Conservation (phyloP, 2,329 filamentous ascomycete species). For the Hymenotorrendiella dingleyae region DNA sequence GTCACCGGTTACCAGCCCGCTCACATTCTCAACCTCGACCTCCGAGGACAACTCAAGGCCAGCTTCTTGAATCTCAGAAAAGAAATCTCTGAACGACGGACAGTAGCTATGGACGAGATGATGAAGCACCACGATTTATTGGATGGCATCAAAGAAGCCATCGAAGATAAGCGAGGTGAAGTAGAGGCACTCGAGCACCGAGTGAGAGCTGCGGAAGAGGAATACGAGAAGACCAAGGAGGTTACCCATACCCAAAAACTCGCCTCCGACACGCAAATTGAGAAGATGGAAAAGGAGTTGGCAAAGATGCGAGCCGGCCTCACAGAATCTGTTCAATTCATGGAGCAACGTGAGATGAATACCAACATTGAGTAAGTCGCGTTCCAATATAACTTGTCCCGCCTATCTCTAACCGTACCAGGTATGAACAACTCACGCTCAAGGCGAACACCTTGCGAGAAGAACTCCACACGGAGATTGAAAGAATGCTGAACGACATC, state of each 20-base stretch:
- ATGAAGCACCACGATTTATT: conserved; percentile 92
- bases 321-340: conserved; percentile 78
- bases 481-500: conserved; percentile 91
- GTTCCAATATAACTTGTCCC: neutral
- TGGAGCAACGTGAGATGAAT: conserved; percentile 95
- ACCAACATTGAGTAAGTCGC: conserved; percentile 79
- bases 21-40: conserved; percentile 82
- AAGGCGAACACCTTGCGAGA: conserved; percentile 80
- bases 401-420: conserved; percentile 32
- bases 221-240: conserved; percentile 92
- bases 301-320: conserved; percentile 82
- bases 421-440: conserved; percentile 88
- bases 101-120: conserved; percentile 77
- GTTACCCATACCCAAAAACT: conserved; percentile 79
- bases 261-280: conserved; percentile 86
- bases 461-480: conserved; percentile 94
- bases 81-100: conserved; percentile 85
- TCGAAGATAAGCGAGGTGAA: conserved; percentile 90
- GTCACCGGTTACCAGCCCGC: conserved; percentile 84
- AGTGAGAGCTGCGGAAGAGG: conserved; percentile 81
- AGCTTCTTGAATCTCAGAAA: conserved; percentile 75
- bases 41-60: conserved; percentile 75
- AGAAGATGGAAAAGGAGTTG: conserved; percentile 98
- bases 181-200: conserved; percentile 88
- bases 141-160: conserved; percentile 91